Evolutionary conservation across 441 rosid genomes (phyloP).

Genomic region (Eruca vesicaria): DNA sequence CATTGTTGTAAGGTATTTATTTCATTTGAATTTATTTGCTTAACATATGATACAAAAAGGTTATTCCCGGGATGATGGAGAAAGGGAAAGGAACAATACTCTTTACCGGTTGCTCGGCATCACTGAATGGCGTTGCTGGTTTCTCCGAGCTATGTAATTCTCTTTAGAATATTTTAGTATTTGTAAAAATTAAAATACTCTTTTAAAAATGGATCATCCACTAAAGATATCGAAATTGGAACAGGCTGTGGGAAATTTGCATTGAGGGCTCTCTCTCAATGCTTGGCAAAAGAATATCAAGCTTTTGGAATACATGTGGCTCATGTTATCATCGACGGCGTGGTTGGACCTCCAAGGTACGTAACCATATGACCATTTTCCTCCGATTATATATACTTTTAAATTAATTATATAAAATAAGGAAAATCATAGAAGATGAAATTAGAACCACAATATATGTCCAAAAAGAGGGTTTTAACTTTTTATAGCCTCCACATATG

Average conservation of each 20-base stretch:
- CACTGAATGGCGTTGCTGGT: conserved; percentile 80
- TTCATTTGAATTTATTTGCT: neutral
- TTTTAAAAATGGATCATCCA: neutral
- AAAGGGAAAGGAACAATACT: conserved; percentile 89
- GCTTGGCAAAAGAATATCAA: conserved; percentile 82
- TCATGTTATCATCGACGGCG: conserved; percentile 81
- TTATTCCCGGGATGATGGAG: conserved; percentile 89
- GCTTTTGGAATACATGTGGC: conserved; percentile 84
- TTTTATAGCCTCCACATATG: conserved; percentile 34
- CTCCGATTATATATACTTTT: neutral
- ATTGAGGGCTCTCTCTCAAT: conserved; percentile 79
- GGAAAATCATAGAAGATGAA: neutral
- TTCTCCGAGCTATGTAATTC: conserved; percentile 77
- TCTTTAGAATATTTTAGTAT: neutral
- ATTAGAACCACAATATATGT: conserved; percentile 17
- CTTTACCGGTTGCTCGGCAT: conserved; percentile 90
- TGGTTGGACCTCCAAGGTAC: conserved; percentile 78
- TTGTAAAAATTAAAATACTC: neutral
- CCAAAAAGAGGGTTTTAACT: conserved; percentile 4
- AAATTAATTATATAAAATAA: neutral
- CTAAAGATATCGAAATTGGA: neutral
- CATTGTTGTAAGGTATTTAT: neutral
- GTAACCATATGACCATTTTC: neutral
- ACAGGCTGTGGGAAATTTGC: conserved; percentile 95
- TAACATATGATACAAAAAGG: conserved; percentile 36